These are phyloP conservation scores for Entomortierella parvispora DNA, from an alignment of 192 early-diverging fungal species.

Conservation along the genomic window DNA sequence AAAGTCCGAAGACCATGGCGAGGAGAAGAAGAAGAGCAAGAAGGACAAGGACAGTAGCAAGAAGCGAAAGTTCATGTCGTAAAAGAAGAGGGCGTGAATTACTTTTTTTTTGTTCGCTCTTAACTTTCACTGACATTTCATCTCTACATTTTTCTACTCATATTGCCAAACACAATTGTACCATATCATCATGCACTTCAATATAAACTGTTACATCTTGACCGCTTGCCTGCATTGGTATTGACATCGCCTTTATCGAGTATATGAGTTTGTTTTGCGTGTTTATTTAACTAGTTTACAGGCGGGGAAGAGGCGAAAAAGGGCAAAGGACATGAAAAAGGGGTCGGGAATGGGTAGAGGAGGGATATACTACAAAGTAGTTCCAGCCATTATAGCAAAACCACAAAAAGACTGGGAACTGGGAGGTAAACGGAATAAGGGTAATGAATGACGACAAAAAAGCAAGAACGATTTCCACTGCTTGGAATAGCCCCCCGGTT, in stretches of 20 bases:
- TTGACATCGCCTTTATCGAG: too few relatives aligned
- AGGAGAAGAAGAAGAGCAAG: constrained; percentile 49
- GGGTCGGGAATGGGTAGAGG: too few relatives aligned
- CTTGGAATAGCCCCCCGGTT: too few relatives aligned
- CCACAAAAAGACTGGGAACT: neutral
- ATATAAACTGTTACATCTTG: neutral
- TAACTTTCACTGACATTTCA: constrained; percentile 1
- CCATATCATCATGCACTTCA: constrained; percentile 12
- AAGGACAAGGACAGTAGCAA: constrained; percentile 27
- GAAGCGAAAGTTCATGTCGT: constrained; percentile 55
- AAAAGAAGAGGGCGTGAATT: neutral
- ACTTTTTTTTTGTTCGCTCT: neutral
- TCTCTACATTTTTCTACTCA: neutral
- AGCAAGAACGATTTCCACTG: neutral
- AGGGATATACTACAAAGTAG: too few relatives aligned
- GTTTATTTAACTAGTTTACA: too few relatives aligned
- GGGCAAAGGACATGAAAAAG: too few relatives aligned
- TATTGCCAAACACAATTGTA: constrained; percentile 18
- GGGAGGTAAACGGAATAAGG: too few relatives aligned
- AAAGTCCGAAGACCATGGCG: constrained; percentile 45
- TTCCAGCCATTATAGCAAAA: neutral
- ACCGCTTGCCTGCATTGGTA: too few relatives aligned
- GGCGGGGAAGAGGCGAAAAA: too few relatives aligned
- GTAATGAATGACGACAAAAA: neutral
- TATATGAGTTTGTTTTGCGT: too few relatives aligned